These are phyloP conservation scores for Kurtzmaniella quercitrusa DNA, from an alignment of 1,139 yeast genomes.

Conservation along the genomic window DNA sequence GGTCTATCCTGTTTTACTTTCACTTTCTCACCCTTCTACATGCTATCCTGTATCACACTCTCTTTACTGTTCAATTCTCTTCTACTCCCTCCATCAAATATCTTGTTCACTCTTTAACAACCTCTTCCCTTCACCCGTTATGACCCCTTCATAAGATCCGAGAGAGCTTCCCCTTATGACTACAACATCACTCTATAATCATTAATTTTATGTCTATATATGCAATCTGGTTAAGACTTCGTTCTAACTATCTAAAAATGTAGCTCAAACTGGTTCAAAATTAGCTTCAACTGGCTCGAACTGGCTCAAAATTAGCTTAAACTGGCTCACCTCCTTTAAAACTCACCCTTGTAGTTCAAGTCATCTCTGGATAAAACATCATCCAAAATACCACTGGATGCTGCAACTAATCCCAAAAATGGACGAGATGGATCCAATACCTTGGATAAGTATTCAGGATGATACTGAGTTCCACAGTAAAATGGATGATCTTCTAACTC, in stretches of 20 bases:
- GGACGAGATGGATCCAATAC: constrained; percentile 97
- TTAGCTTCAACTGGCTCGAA: too few species aligned
- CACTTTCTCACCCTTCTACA: too few species aligned
- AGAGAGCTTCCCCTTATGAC: not conserved
- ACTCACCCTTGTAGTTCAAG: constrained; percentile 44
- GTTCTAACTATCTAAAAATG: too few species aligned
- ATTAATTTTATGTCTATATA: not conserved
- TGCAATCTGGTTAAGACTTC: not conserved
- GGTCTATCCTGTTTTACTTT: too few species aligned
- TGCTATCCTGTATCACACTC: too few species aligned
- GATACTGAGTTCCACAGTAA: constrained; percentile 95
- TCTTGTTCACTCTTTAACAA: too few species aligned
- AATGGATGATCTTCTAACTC: constrained; percentile 82
- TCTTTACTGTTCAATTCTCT: too few species aligned
- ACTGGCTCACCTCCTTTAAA: constrained; percentile 15
- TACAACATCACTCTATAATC: not conserved
- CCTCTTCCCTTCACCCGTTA: too few species aligned
- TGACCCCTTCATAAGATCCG: not conserved
- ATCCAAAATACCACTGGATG: constrained; percentile 77
- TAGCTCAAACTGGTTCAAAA: too few species aligned
- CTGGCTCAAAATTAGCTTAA: too few species aligned
- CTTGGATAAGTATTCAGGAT: constrained; percentile 95
- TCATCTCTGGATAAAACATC: constrained; percentile 47
- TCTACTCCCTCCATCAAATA: too few species aligned
- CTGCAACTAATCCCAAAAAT: constrained; percentile 92